phyloP scores from a whole-genome alignment of 2,329 filamentous ascomycete species.

The Xylaria sp. region DNA sequence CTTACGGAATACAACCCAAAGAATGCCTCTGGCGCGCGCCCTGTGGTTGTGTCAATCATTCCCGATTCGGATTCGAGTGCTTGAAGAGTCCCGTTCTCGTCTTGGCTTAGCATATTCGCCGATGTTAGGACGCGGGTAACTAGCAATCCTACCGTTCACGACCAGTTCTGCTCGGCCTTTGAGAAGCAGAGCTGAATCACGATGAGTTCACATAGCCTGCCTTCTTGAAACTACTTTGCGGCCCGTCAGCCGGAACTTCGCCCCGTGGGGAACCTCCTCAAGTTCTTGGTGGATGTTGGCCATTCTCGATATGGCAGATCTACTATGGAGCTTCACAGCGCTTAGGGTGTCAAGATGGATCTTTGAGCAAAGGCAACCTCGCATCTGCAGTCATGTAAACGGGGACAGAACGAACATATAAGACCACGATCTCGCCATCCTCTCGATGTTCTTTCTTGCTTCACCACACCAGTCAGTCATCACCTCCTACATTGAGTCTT shows the following conservation, averaged over 20 bases:
- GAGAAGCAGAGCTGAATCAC: neutral
- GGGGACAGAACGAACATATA: constrained; percentile 16
- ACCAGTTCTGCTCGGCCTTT: constrained; percentile 8
- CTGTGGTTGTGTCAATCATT: neutral
- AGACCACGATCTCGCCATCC: constrained; percentile 16
- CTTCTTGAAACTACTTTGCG: constrained; percentile 13
- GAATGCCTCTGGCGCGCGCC: constrained; percentile 5
- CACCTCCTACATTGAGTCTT: constrained; percentile 3
- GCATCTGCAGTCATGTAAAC: neutral
- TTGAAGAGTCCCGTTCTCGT: constrained; percentile 4
- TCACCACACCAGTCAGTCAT: constrained; percentile 13
- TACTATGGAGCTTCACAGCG: neutral
- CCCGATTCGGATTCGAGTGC: neutral
- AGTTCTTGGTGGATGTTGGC: constrained; percentile 6
- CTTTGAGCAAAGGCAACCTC: neutral
- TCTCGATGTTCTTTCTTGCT: constrained; percentile 14
- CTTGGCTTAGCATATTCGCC: constrained; percentile 12
- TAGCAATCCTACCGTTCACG: constrained; percentile 4
- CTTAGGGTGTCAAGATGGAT: neutral
- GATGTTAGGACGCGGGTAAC: neutral
- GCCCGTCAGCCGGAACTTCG: constrained; percentile 20
- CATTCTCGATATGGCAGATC: constrained; percentile 16
- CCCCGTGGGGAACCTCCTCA: constrained; percentile 8
- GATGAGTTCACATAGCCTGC: neutral
- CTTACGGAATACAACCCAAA: neutral